phyloP scores from a whole-genome alignment of 805 yeast genomes.

The Cyberlindnera nakhonratchasimensis region DNA sequence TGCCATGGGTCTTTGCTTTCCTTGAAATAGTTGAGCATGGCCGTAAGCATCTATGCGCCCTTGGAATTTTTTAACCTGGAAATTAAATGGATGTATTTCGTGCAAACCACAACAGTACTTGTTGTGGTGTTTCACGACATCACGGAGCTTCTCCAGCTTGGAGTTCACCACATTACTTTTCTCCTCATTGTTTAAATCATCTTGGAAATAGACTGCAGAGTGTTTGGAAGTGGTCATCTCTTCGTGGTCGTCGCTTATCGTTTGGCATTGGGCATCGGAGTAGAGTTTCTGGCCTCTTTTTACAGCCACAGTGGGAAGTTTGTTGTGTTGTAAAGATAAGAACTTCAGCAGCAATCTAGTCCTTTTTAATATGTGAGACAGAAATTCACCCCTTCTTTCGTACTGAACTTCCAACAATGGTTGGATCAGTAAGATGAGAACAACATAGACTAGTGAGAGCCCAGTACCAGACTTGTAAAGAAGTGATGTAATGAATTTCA shows the following conservation, averaged over 20 bases:
- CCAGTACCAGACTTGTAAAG: slow-evolving; percentile 36
- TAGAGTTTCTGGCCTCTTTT: slow-evolving; percentile 38
- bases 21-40: slow-evolving; percentile 22
- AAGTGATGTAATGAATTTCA: slow-evolving; percentile 25
- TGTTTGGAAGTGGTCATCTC: slow-evolving; percentile 12
- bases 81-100: slow-evolving; percentile 27
- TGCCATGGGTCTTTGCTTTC: slow-evolving; percentile 22
- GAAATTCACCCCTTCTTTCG: slow-evolving; percentile 37
- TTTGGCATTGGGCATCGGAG: slow-evolving; percentile 34
- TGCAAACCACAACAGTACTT: slow-evolving; percentile 17
- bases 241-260: slow-evolving; percentile 13
- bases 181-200: slow-evolving; percentile 7
- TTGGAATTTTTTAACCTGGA: slow-evolving; percentile 30
- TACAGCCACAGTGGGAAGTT: slow-evolving; percentile 40
- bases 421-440: slow-evolving; percentile 34
- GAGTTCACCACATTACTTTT: slow-evolving; percentile 16
- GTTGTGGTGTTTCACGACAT: slow-evolving; percentile 30
- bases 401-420: slow-evolving; percentile 40
- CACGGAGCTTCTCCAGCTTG: slow-evolving; percentile 30
- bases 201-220: slow-evolving; percentile 16
- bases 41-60: slow-evolving; percentile 24
- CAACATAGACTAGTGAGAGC: slow-evolving; percentile 29
- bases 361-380: slow-evolving; percentile 28
- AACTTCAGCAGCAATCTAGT: slow-evolving; percentile 30
- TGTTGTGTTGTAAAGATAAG: slow-evolving; percentile 26